Evolutionary conservation across 306 rosid genomes (phyloP).

Genomic region (Leucaena leucocephala): DNA sequence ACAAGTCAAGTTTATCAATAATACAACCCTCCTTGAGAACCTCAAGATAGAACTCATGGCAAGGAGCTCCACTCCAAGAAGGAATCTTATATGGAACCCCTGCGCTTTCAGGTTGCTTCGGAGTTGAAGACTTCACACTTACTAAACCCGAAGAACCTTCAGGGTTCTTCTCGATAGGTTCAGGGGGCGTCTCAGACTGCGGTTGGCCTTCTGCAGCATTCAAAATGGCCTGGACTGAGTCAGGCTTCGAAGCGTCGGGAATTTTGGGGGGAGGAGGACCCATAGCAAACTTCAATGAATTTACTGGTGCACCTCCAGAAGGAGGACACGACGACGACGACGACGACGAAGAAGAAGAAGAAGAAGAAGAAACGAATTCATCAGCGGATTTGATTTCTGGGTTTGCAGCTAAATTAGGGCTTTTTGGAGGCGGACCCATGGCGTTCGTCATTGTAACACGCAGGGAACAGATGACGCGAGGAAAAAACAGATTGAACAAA

Average conservation of each 20-base stretch:
- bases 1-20: slow-evolving; percentile 61
- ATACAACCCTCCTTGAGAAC: slow-evolving; percentile 87
- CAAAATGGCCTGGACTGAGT: slow-evolving; percentile 19
- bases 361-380: slow-evolving; percentile 25
- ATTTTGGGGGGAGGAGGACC: slow-evolving; percentile 49
- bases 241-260: slow-evolving; percentile 28
- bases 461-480: not conserved
- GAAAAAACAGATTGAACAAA: too few relatives aligned
- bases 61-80: slow-evolving; percentile 77
- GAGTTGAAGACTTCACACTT: slow-evolving; percentile 28
- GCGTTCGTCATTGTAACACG: slow-evolving; percentile 52
- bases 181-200: slow-evolving; percentile 12
- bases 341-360: too few relatives aligned
- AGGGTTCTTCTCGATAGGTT: slow-evolving; percentile 29
- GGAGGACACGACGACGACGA: slow-evolving; percentile 39
- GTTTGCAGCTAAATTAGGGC: slow-evolving; percentile 40
- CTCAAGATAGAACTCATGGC: slow-evolving; percentile 77
- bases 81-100: slow-evolving; percentile 79
- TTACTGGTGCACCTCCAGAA: not conserved
- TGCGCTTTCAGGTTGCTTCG: slow-evolving; percentile 39
- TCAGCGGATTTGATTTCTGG: slow-evolving; percentile 29
- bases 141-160: slow-evolving; percentile 6
- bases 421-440: slow-evolving; percentile 69
- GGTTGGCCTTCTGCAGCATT: slow-evolving; percentile 25
- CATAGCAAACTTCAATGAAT: slow-evolving; percentile 34